phyloP scores from a whole-genome alignment of 2,329 filamentous ascomycete genomes.

The Penicillium sp. region DNA sequence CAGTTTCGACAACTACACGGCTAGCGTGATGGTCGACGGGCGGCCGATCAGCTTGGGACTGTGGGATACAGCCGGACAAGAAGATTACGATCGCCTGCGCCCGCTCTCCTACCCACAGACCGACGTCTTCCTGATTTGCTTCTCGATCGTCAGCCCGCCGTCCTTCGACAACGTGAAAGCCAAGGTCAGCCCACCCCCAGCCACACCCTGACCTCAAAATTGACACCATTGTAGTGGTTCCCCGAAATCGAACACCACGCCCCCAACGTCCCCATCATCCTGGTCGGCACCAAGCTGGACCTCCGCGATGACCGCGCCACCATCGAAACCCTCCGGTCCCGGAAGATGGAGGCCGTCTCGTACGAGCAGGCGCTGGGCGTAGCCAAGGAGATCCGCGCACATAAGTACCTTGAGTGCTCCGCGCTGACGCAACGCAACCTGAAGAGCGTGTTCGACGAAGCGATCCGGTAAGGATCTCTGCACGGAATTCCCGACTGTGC shows the following conservation, averaged over 20 bases:
- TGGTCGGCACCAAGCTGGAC: slow-evolving; percentile 96
- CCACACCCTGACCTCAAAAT: neutral
- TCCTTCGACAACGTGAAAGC: slow-evolving; percentile 99
- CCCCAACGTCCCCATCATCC: slow-evolving; percentile 90
- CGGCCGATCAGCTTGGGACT: slow-evolving; percentile 95
- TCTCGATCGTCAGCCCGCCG: slow-evolving; percentile 95
- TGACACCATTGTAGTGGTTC: slow-evolving; percentile 67
- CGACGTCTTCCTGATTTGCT: slow-evolving; percentile 97
- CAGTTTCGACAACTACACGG: slow-evolving; percentile 93
- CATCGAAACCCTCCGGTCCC: slow-evolving; percentile 75
- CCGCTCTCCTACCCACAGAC: slow-evolving; percentile 97
- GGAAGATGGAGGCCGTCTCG: slow-evolving; percentile 95
- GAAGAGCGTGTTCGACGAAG: slow-evolving; percentile 98
- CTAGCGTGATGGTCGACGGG: slow-evolving; percentile 97
- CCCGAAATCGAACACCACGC: slow-evolving; percentile 97
- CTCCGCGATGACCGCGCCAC: slow-evolving; percentile 84
- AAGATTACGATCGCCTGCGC: slow-evolving; percentile 94
- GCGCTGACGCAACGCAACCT: slow-evolving; percentile 93
- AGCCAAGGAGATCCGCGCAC: slow-evolving; percentile 90
- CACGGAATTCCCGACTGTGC: neutral
- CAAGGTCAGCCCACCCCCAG: slow-evolving; percentile 63
- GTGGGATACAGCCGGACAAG: slow-evolving; percentile 98
- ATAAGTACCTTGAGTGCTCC: slow-evolving; percentile 98
- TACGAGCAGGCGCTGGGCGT: slow-evolving; percentile 88
- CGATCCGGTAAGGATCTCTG: slow-evolving; percentile 71